These are phyloP conservation scores for Balansia obtecta DNA, from an alignment of 2,329 filamentous ascomycete genomes.

Conservation along the genomic window DNA sequence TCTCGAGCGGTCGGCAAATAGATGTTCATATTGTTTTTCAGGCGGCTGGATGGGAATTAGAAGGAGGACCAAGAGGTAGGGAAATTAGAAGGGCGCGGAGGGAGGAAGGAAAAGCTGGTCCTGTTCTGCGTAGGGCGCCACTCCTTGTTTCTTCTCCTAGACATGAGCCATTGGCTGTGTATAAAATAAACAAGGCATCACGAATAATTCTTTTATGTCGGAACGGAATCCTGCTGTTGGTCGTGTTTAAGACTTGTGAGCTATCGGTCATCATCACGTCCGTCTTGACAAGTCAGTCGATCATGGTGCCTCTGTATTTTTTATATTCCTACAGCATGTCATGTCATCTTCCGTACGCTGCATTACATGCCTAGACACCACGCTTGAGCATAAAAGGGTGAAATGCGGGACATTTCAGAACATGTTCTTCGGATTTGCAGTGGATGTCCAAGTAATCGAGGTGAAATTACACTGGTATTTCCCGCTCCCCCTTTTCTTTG, in stretches of 20 bases:
- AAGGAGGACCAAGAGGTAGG: conserved; percentile 8
- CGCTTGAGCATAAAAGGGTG: background rate
- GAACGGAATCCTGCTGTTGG: too few relatives aligned
- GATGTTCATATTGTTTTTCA: conserved; percentile 2
- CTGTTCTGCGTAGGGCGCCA: conserved; percentile 12
- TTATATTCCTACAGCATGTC: background rate
- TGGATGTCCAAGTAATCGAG: background rate
- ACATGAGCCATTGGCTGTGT: conserved; percentile 24
- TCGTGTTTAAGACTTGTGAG: background rate
- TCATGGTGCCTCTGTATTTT: background rate
- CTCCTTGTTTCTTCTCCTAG: conserved; percentile 22
- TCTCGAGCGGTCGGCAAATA: conserved; percentile 7
- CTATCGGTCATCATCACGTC: too few relatives aligned
- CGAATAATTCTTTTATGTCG: conserved; percentile 2
- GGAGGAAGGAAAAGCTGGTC: background rate
- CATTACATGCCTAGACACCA: background rate
- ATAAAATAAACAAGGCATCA: conserved; percentile 25
- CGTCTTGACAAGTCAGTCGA: background rate
- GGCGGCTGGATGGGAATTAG: conserved; percentile 8
- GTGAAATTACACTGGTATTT: conserved; percentile 1
- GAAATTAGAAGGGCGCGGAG: background rate
- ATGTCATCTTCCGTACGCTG: background rate
- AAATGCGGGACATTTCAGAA: background rate
- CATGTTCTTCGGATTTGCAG: background rate
- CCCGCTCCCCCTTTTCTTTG: background rate